Base-by-base conservation (phyloP, 352 stramenopile genomes). In the Globisporangium ultimum region DNA sequence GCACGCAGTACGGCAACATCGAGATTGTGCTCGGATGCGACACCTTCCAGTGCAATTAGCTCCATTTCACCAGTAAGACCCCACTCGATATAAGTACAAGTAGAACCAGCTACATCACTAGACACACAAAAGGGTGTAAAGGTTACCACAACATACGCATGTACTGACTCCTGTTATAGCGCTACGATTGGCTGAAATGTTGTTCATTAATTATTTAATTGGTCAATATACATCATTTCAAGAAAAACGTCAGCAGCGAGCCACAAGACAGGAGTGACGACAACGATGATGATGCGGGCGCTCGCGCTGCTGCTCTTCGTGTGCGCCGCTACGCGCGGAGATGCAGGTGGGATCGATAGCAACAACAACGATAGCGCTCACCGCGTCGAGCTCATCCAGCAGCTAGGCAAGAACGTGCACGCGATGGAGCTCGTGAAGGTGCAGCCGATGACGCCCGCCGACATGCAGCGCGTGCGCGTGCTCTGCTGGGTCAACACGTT, bases 401-500 rank as follows among this genome's bases (percentile, higher is more conserved):
- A 62, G 18, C 72, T 95, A 4, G 83, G 83, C 2, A 50, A 53
- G 24, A 84, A 95, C 64, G 70, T 91, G 15, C 66, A 79, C 18
- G 85, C 85, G n/a, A 84, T 94, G 67, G 40, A 81, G 40, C 74
- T 91, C 18, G 85, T 90, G 38, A 63, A 67, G n/a, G 80, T 91
- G 21, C 76, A 87, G 20, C 69, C 72, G 8, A 66, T 85, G 40
- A 73, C 72, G 17, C 24, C 64, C 12, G 56, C 55, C 0, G 70
- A 84, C 28, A 70, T 72, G 47, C 45, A 67, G 10, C 57, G 71
- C 43, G 74, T 80, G 48, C 84, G 84, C 46, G 70, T 93, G 48
- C 70, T 95, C 15, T 95, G 86, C 69, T 93, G 82, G 83, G 80
- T 93, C 28, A 91, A 91, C 72, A 95, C 84, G 61, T 92, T 84